Evolutionary conservation across 2,329 filamentous ascomycete genomes (phyloP).

Genomic region (Pyrenochaeta sp.): DNA sequence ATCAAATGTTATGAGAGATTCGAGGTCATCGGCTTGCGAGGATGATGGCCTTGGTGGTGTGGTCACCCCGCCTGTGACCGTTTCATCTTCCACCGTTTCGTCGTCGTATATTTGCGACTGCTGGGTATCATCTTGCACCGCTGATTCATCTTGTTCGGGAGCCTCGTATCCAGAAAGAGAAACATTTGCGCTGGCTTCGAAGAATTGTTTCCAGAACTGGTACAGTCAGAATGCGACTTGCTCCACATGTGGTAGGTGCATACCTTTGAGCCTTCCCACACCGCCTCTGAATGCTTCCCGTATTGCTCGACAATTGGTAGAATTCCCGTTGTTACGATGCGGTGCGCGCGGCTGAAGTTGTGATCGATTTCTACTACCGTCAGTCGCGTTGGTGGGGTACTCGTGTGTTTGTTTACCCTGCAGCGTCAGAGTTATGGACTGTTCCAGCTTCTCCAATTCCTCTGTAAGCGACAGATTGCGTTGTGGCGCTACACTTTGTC

Average conservation of each 20-base stretch:
- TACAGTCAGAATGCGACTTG: slow-evolving; percentile 9
- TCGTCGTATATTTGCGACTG: slow-evolving; percentile 52
- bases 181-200: slow-evolving; percentile 97
- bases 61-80: slow-evolving; percentile 53
- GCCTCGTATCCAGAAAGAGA: slow-evolving; percentile 96
- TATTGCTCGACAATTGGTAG: slow-evolving; percentile 95
- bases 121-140: slow-evolving; percentile 54
- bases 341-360: slow-evolving; percentile 96
- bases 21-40: slow-evolving; percentile 48
- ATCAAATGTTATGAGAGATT: slow-evolving; percentile 74
- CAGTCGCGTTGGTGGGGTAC: slow-evolving; percentile 36
- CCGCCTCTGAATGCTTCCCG: slow-evolving; percentile 87
- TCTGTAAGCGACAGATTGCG: slow-evolving; percentile 83
- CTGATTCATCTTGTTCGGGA: slow-evolving; percentile 66
- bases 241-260: background rate
- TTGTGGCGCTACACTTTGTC: slow-evolving; percentile 56
- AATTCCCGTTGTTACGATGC: slow-evolving; percentile 93
- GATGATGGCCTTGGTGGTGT: slow-evolving; percentile 47
- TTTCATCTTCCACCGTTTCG: slow-evolving; percentile 52
- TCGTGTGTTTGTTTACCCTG: slow-evolving; percentile 67
- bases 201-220: slow-evolving; percentile 99
- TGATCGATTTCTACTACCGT: slow-evolving; percentile 84
- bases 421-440: slow-evolving; percentile 93
- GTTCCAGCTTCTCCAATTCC: slow-evolving; percentile 93
- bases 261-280: slow-evolving; percentile 97